Evolutionary conservation across 495 filamentous ascomycete genomes (phyloP), one percentile per base, ranked within the genome.

Genomic region (Neurospora discreta): DNA sequence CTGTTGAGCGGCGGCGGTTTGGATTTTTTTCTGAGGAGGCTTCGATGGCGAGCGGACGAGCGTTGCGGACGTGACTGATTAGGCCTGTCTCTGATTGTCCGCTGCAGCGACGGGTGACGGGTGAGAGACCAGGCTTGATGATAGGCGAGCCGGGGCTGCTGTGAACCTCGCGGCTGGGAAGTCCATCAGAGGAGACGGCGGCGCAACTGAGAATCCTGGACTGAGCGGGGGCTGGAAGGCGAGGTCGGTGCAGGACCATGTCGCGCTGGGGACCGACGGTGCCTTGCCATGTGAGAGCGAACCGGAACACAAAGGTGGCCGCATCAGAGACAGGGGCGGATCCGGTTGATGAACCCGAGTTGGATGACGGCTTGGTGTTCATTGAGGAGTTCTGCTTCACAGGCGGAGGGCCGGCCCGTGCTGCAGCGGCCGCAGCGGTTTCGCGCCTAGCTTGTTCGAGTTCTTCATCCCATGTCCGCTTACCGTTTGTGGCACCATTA

Each of bases 161-260:
- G 52, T 72, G 73, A 40, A 70, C 11, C 1, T 52, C 70, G 4
- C 68, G 69, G 16, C 46, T 69, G 26, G 58, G 36, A 41, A 26
- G 41, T 5, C 70, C 69, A 16, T 52, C 23, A 41, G 39, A 20
- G 10, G 38, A 23, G 11, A 72, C 69, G 20, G 71, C 70, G 9
- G 72, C 70, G 13, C 80, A 78, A 16, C 75, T 74, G 72, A 87
- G 85, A 30, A 91, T 78, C 68, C 85, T 82, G 13, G 81, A 78
- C 72, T 91, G 90, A 1, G 93, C 90, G 4, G 90, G 87, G 2
- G 87, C 85, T 3, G 95, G 95, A 2, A 98, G 86, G 40, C 91
- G 87, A 0, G 95, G 94, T 8, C 91, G 86, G 69, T 84, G 87
- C 6, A 98, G 85, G 71, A 83, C 77, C 18, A 81, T 78, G 69